Base-by-base conservation (phyloP, 2,329 filamentous ascomycete genomes). In the Tolypocladium tundrense region DNA sequence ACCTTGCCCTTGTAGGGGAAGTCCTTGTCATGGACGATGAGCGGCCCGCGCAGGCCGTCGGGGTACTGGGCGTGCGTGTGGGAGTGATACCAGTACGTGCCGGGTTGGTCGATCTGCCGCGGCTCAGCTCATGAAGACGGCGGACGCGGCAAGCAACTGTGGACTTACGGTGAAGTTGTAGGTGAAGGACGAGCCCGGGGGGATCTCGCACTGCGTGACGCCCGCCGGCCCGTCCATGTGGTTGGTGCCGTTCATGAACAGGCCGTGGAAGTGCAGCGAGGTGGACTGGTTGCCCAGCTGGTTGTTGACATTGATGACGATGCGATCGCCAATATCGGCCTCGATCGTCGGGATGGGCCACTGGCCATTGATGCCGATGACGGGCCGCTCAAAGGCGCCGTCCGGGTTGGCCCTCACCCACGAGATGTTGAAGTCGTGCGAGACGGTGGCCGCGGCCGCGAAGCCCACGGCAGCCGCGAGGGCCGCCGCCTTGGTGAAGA, bases 51-150 rank as follows among this genome's bases (percentile, higher is more conserved):
- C 7, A 88, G 75, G 13, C 87, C 87, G 67, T 90, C 87, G 1
- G 87, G 86, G 61, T 89, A 90, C 67, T 88, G 86, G 31, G 80
- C 84, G 60, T 78, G 77, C 27, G 79, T 78, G 67, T 90, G 87
- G 5, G 84, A 87, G 68, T 90, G 87, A 63, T 91, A 92, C 88
- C 88, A 91, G 70, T 90, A 91, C 1, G 87, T 89, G 35, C 88
- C 88, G 0, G 85, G 79, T 73, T 90, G 87, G 54, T 83, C 67
- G 57, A 80, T 69, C 86, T 79, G n/a, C 14, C 16, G 7, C 37
- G 33, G 3, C n/a, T 58, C 40, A 58, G 57, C 21, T 19, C 31
- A 19, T 9, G 24, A 13, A 31, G 27, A 14, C 3, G 35, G 19
- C 3, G 16, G 48, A 35, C 31, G 31, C 4, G 31, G 24, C 7